phyloP scores from a whole-genome alignment of 164 flowering plant species.

The Sedum album region DNA sequence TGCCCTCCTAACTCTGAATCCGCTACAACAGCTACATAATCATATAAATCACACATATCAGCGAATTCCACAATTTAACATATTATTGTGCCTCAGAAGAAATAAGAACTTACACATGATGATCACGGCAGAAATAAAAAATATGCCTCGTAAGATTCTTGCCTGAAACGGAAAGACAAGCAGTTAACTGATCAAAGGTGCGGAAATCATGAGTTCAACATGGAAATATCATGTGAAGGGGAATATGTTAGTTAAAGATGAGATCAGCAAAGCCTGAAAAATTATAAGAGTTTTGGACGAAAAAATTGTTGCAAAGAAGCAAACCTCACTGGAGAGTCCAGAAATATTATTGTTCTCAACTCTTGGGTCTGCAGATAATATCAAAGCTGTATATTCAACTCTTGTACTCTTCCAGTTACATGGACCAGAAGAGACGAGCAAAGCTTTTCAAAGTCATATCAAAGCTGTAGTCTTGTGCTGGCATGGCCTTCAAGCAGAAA shows the following conservation, averaged over 20 bases:
- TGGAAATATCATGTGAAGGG: not conserved
- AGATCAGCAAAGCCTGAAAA: not conserved
- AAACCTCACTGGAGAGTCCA: not conserved
- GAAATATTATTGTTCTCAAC: not conserved
- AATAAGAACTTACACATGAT: conserved; percentile 14
- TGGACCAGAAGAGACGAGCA: not conserved
- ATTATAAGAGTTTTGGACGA: not conserved
- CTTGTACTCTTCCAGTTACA: conserved; percentile 1
- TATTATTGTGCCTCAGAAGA: not conserved
- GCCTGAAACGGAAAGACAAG: not conserved
- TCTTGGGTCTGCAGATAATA: not conserved
- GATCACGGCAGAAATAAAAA: conserved; percentile 2
- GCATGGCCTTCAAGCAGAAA: not conserved
- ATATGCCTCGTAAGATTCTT: not conserved
- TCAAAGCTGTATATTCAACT: not conserved
- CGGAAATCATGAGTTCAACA: not conserved
- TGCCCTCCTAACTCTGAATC: not conserved
- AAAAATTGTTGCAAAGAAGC: not conserved
- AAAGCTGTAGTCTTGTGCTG: not conserved
- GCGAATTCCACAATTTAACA: not conserved
- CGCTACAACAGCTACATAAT: conserved; percentile 7
- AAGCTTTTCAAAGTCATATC: not conserved
- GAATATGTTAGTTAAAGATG: not conserved
- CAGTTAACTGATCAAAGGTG: not conserved
- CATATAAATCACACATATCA: not conserved